Base-by-base conservation (phyloP, 2,329 filamentous ascomycete genomes). In the Aspergillus aculeatus region DNA sequence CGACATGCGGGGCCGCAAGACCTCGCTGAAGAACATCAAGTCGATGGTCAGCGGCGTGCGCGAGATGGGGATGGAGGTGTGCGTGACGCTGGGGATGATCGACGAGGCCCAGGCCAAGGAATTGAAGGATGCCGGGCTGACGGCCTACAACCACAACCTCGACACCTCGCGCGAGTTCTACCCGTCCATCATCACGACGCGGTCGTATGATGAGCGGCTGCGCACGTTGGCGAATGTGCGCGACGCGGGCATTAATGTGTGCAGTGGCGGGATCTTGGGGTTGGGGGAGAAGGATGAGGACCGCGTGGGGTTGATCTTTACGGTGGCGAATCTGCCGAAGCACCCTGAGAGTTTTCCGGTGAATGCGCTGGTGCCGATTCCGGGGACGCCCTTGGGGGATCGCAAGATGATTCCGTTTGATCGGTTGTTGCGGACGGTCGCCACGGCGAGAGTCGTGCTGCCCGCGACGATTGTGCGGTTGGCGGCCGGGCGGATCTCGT, bases 21-120 rank as follows among this genome's bases (percentile, higher is more conserved):
- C 89, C 49, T 88, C 86, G 64, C 79, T 96, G 55, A 88, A 87
- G 76, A 95, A 95, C 75, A 89, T 96, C 75, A 90, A 90, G 71
- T 86, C 85, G 55, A 96, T 96, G 92, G 86, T 96, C 4, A 82
- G 86, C 58, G 92, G 92, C 1, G 91, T 96, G 21, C 84, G 89
- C 26, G 88, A 78, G 0, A 83, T 96, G 83, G 90, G 88, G 51
- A 94, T 96, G 90, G 92, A 96, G 76, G 88, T 87, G 7, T 96
- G 92, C 74, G 92, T 96, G n/a, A 96, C 92, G 1, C 83, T 96
- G 21, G 92, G 92, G 67, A 96, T 96, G 92, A 92, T 96, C 68
- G 91, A 96, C 75, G 83, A 82, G 5, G 81, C 83, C 65, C 92
- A 96, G 80, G 92, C 92, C 29, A 84, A 85, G 70, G 90, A 95